Base-by-base conservation (phyloP, 257 asterid species). In the Paulownia fortunei region DNA sequence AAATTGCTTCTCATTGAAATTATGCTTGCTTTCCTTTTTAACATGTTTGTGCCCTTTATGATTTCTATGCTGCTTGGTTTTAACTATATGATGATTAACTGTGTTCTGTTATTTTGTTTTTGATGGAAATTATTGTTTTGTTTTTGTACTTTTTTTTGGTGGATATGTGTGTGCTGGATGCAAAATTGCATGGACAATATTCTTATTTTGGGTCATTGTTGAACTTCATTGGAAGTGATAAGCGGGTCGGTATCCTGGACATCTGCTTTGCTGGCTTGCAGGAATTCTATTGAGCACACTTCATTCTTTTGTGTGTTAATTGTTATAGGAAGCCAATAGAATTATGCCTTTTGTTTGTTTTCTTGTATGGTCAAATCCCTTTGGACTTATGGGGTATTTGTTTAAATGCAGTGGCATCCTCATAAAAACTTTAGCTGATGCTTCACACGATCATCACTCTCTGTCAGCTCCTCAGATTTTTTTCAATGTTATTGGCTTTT, bases 381-480 rank as follows among this genome's bases (percentile, higher is more conserved):
- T 63, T 9, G 4, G 49, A 64, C 64, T 83, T 6, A 82, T 73
- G 54, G 24, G 34, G 13, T 36, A 0, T 70, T 71, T 32, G 56
- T 41, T 30, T 39, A 66, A 61, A 12, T 83, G 87, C 84, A 92
- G 98, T 67, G 98, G 98, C 49, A 88, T 91, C 63, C 72, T 93
- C 73, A 88, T 93, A 74, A 82, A 87, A 80, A 87, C 98, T 4
- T 69, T 93, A 42, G 97, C 98, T 0, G 89, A 91, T 82, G 98
- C 94, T 52, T 86, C 98, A 3, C 79, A 76, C n/a, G 86, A 87
- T 73, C 81, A 49, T 52, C 89, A 67, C 21, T 32, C 86, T n/a
- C 39, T 91, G 55, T 84, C 96, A 36, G 84, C 84, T 64, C 72
- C 88, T 69, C 91, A 91, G 86, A 88, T 93, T 4, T 69, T 89